Evolutionary conservation across 768 basidiomycete genomes (phyloP), one percentile per base, ranked within the genome.

Genomic region (Podaxis sp.): DNA sequence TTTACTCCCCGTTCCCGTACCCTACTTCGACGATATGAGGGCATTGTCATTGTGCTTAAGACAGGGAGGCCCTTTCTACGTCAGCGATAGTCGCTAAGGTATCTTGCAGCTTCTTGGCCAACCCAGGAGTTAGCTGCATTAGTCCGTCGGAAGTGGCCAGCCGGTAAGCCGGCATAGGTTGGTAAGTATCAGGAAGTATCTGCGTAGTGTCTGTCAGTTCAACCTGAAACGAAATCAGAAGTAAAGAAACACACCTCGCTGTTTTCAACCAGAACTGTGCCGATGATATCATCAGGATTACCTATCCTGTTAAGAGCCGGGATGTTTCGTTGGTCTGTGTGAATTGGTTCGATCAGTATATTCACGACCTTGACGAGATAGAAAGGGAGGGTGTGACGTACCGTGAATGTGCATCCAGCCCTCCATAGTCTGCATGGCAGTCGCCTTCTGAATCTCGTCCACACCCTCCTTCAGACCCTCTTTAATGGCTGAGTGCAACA

Each of bases 341-440:
- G 13, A 46, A 40, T 29, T n/a, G 33, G 53, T 37, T 25, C 33
- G 25, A 11, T 22, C 17, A 12, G 50, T 8, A 49, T 8, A 17
- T 46, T n/a, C 11, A 15, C 7, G 17, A 27, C 55, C 19, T 8
- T 17, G 49, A 12, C 1, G 33, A 19, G 43, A 25, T 22, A 12
- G 4, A 17, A 51, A 50, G 8, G 3, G 24, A 24, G n/a, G n/a
- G n/a, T n/a, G n/a, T n/a, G 22, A 49, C 76, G 36, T 61, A 80
- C 83, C 83, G 49, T 92, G 84, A 51, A 94, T 86, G 70, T 94
- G 92, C 88, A 94, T 89, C 92, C 92, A 94, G n/a, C 92, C 92
- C 19, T 84, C 73, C 63, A 82, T 83, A 2, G 86, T 73, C 68
- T 90, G 89, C 33, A 81, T 71, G 9, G 91, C 92, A 5, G 81